phyloP scores from a whole-genome alignment of 768 basidiomycete species.

The Lentinula raphanica region DNA sequence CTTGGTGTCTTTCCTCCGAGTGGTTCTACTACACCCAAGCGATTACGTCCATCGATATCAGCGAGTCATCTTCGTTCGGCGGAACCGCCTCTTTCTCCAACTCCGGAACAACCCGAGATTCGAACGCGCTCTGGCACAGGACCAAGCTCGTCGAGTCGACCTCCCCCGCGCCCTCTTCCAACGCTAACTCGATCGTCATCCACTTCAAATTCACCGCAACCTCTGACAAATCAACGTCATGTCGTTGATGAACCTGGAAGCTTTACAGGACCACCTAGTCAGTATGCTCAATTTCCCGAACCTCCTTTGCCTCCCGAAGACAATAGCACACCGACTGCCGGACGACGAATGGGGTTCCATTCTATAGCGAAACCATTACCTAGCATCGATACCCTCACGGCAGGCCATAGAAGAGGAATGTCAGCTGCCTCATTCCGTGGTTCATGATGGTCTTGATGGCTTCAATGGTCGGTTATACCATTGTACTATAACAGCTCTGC shows the following conservation, averaged over 20 bases:
- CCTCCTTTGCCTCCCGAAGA: slow-evolving; percentile 45
- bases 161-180: slow-evolving; percentile 36
- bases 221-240: slow-evolving; percentile 28
- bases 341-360: slow-evolving; percentile 65
- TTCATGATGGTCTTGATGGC: slow-evolving; percentile 19
- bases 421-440: slow-evolving; percentile 48
- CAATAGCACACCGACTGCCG: slow-evolving; percentile 49
- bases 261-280: slow-evolving; percentile 61
- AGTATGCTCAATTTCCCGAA: slow-evolving; percentile 69
- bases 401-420: slow-evolving; percentile 47
- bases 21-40: slow-evolving; percentile 55
- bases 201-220: slow-evolving; percentile 46
- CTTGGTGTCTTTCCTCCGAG: slow-evolving; percentile 40
- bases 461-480: background rate
- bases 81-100: slow-evolving; percentile 15
- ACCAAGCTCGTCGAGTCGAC: slow-evolving; percentile 44
- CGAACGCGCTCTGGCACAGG: slow-evolving; percentile 67
- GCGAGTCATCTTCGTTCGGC: slow-evolving; percentile 65
- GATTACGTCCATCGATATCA: slow-evolving; percentile 68
- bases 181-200: slow-evolving; percentile 51
- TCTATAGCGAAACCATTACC: slow-evolving; percentile 55
- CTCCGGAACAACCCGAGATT: slow-evolving; percentile 35
- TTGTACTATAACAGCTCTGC: slow-evolving; percentile 16
- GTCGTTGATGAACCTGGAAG: slow-evolving; percentile 42
- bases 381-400: slow-evolving; percentile 25